phyloP scores from a whole-genome alignment of 495 filamentous ascomycete genomes.

The Talaromyces wortmannii region DNA sequence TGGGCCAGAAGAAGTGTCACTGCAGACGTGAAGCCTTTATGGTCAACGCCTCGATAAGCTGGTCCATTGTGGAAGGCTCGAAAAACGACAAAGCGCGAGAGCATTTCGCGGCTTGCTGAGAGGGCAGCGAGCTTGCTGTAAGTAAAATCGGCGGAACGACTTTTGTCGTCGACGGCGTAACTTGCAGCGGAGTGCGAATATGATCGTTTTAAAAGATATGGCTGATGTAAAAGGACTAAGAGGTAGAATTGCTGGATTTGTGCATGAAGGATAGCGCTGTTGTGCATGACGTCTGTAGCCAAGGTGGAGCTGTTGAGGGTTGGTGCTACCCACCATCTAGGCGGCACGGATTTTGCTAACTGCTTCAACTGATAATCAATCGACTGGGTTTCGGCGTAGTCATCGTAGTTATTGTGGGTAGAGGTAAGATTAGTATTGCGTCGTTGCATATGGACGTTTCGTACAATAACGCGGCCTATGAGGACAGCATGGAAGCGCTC shows the following conservation, averaged over 20 bases:
- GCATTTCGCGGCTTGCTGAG: slow-evolving; percentile 36
- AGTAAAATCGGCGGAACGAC: slow-evolving; percentile 23
- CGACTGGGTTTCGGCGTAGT: slow-evolving; percentile 25
- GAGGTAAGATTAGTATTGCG: slow-evolving; percentile 7
- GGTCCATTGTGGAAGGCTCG: slow-evolving; percentile 25
- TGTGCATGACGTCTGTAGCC: slow-evolving; percentile 10
- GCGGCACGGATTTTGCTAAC: slow-evolving; percentile 23
- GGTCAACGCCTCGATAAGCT: slow-evolving; percentile 42
- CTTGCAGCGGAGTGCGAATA: slow-evolving; percentile 5
- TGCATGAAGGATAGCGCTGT: slow-evolving; percentile 21
- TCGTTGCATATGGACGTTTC: slow-evolving; percentile 38
- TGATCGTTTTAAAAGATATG: slow-evolving; percentile 36
- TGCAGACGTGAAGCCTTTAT: slow-evolving; percentile 39
- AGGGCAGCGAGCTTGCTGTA: slow-evolving; percentile 40
- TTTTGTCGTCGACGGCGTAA: slow-evolving; percentile 12
- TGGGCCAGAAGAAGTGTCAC: slow-evolving; percentile 38
- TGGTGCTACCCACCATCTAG: slow-evolving; percentile 28
- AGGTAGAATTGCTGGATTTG: slow-evolving; percentile 42
- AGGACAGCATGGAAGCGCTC: slow-evolving; percentile 22
- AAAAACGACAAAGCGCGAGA: slow-evolving; percentile 28
- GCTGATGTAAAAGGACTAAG: slow-evolving; percentile 40
- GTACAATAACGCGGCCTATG: slow-evolving; percentile 24
- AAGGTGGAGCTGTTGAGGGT: slow-evolving; percentile 3
- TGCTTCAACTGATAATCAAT: slow-evolving; percentile 34
- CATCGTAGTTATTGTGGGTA: slow-evolving; percentile 20